Evolutionary conservation across 306 rosid species (phyloP).

Genomic region (Quercus aquifolioides): DNA sequence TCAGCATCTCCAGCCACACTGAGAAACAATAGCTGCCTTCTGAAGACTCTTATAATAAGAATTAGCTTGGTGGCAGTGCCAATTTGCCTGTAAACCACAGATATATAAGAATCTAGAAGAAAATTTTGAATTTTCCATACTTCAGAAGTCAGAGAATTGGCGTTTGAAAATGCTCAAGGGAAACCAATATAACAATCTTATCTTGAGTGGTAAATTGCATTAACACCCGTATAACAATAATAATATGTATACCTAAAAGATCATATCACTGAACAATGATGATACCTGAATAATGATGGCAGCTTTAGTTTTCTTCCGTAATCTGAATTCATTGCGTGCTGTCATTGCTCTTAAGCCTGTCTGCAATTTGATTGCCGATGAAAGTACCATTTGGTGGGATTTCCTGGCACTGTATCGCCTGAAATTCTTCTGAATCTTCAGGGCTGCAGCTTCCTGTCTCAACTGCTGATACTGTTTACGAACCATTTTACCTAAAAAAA

Average conservation of each 20-base stretch:
- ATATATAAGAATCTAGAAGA: too few species aligned
- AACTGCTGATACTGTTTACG: too few species aligned
- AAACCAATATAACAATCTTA: constrained; percentile 1
- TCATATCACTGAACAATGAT: too few species aligned
- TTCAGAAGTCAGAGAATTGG: too few species aligned
- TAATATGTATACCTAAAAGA: constrained; percentile 3
- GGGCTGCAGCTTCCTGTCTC: too few species aligned
- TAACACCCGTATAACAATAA: not conserved
- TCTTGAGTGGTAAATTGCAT: constrained; percentile 4
- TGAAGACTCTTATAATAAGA: constrained; percentile 35
- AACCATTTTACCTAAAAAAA: too few species aligned
- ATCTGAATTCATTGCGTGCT: constrained; percentile 65
- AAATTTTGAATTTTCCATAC: too few species aligned
- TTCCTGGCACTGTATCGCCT: not conserved
- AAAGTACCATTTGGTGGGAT: constrained; percentile 57
- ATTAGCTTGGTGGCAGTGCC: constrained; percentile 74
- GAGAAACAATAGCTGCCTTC: too few species aligned
- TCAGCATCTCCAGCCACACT: too few species aligned
- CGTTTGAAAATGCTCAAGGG: too few species aligned
- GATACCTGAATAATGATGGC: constrained; percentile 69
- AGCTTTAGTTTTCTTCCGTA: constrained; percentile 72
- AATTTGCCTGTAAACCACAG: constrained; percentile 53
- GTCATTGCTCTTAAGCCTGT: constrained; percentile 86
- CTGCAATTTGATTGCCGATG: constrained; percentile 35
- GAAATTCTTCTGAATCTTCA: too few species aligned